These are phyloP conservation scores for Hypholoma sublateritium DNA, from an alignment of 768 basidiomycete genomes.

Conservation along the genomic window DNA sequence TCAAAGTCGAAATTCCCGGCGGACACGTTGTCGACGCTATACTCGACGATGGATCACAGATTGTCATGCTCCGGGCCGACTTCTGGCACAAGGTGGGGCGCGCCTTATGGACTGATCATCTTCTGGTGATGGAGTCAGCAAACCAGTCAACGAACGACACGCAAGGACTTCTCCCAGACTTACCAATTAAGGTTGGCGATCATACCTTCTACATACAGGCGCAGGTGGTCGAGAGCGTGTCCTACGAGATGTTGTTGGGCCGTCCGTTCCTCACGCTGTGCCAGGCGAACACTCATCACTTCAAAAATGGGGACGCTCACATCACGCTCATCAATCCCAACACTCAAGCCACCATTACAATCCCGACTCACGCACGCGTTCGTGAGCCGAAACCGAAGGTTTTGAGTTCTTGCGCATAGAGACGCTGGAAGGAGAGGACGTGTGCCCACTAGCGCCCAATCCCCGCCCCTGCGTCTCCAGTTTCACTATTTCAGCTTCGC, in stretches of 20 bases:
- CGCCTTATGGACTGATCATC: conserved; percentile 4
- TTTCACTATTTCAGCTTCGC: neutral
- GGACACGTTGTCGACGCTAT: neutral
- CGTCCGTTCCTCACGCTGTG: conserved; percentile 11
- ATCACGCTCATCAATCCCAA: conserved; percentile 1
- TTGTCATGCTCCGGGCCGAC: neutral
- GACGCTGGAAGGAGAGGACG: neutral
- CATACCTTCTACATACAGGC: conserved; percentile 14
- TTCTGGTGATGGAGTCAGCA: conserved; percentile 9
- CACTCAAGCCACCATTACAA: neutral
- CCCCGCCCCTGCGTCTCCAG: neutral
- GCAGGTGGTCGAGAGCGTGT: conserved; percentile 16
- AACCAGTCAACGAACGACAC: conserved; percentile 4
- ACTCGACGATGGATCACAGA: conserved; percentile 1
- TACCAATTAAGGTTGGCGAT: conserved; percentile 11
- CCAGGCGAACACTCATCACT: neutral
- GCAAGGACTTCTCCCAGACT: conserved; percentile 7
- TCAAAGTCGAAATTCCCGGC: neutral
- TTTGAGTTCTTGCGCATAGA: neutral
- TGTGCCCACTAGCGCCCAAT: no score
- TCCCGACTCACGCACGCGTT: neutral
- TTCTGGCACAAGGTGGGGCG: conserved; percentile 7
- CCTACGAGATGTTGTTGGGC: conserved; percentile 19
- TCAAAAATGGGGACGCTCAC: neutral
- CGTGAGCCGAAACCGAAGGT: no score